Evolutionary conservation across 2,329 filamentous ascomycete genomes (phyloP).

Genomic region (Pleomassaria siparia): DNA sequence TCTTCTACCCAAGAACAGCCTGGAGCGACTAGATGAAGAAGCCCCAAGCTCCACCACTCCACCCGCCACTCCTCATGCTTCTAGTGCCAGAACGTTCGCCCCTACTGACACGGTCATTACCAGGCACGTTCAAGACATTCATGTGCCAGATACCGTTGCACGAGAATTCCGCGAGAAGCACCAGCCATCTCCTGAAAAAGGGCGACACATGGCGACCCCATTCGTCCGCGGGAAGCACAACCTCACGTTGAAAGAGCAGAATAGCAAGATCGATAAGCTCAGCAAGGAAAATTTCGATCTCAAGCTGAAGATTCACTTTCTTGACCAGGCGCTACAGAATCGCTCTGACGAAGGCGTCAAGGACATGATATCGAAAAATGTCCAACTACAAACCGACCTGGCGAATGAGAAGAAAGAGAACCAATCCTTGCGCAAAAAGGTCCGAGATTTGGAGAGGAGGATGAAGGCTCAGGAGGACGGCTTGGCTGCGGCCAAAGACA

Average conservation of each 20-base stretch:
- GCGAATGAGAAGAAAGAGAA: conserved; percentile 89
- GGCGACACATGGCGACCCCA: conserved; percentile 43
- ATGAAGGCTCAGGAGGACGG: conserved; percentile 61
- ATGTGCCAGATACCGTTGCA: conserved; percentile 85
- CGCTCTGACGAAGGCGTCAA: conserved; percentile 95
- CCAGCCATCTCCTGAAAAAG: conserved; percentile 65
- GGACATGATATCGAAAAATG: conserved; percentile 97
- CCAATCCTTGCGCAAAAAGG: conserved; percentile 74
- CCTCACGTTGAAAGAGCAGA: conserved; percentile 93
- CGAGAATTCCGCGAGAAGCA: conserved; percentile 81
- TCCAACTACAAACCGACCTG: conserved; percentile 88
- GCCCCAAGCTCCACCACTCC: conserved; percentile 49
- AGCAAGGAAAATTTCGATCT: conserved; percentile 98
- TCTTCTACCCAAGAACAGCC: conserved; percentile 46
- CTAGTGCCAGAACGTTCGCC: conserved; percentile 53
- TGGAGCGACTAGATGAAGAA: conserved; percentile 64
- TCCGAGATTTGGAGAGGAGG: conserved; percentile 85
- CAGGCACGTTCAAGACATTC: conserved; percentile 84
- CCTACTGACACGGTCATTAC: conserved; percentile 88
- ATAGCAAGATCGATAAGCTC: conserved; percentile 91
- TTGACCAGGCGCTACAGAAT: conserved; percentile 90
- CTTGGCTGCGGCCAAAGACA: conserved; percentile 48
- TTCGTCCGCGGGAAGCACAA: conserved; percentile 45
- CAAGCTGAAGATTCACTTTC: conserved; percentile 95
- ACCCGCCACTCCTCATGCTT: conserved; percentile 70